Evolutionary conservation across 768 basidiomycete genomes (phyloP).

Genomic region (Tricholoma sp.): DNA sequence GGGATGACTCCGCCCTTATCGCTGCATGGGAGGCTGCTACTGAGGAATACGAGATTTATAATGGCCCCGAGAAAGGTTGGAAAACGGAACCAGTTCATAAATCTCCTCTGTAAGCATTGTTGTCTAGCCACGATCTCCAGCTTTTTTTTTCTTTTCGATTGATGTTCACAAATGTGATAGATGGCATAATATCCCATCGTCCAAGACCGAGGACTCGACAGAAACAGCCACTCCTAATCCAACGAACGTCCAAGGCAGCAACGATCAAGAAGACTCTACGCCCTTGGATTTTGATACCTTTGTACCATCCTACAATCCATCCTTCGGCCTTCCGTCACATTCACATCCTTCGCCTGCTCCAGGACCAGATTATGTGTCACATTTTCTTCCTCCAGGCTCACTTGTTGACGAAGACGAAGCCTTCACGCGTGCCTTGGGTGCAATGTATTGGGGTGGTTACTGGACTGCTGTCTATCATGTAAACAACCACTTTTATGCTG

Average conservation of each 20-base stretch:
- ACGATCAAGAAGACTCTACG: slow-evolving; percentile 43
- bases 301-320: slow-evolving; percentile 64
- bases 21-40: slow-evolving; percentile 82
- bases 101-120: slow-evolving; percentile 58
- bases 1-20: slow-evolving; percentile 82
- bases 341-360: slow-evolving; percentile 11
- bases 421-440: slow-evolving; percentile 65
- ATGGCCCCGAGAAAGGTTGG: slow-evolving; percentile 71
- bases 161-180: slow-evolving; percentile 30
- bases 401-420: slow-evolving; percentile 67
- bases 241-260: slow-evolving; percentile 8
- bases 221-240: not conserved
- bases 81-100: slow-evolving; percentile 64
- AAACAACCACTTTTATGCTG: slow-evolving; percentile 18
- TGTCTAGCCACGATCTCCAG: not conserved
- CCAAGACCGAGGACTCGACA: slow-evolving; percentile 5
- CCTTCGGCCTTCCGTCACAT: slow-evolving; percentile 34
- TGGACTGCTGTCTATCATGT: slow-evolving; percentile 87
- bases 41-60: slow-evolving; percentile 71
- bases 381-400: slow-evolving; percentile 25
- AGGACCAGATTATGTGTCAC: slow-evolving; percentile 19
- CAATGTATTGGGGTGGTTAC: slow-evolving; percentile 86
- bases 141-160: slow-evolving; percentile 1
- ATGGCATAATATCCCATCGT: slow-evolving; percentile 66
- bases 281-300: slow-evolving; percentile 69